Conservation (phyloP, 139 green algal genomes). For the Edaphochlamys debaryana region DNA sequence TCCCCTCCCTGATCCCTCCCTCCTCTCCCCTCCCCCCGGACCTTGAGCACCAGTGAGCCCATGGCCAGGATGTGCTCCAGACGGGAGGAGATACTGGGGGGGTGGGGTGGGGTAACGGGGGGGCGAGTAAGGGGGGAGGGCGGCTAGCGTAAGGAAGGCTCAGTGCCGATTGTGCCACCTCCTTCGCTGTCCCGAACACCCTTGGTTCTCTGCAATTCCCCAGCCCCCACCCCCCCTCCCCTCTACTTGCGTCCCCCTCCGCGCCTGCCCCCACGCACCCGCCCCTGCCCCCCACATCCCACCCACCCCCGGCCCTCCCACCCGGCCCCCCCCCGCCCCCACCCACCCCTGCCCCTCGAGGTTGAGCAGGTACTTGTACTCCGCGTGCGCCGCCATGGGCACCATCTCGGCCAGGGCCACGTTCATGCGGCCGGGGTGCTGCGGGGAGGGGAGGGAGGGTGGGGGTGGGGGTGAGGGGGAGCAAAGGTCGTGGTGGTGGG, state of each 20-base stretch:
- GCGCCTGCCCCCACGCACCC: background rate
- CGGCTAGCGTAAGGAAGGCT: background rate
- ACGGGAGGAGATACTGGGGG: slow-evolving; percentile 35
- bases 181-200: no score
- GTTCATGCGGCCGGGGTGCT: background rate
- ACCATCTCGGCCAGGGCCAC: background rate
- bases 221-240: no score
- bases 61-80: slow-evolving; percentile 55
- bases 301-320: no score
- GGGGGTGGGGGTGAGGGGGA: background rate
- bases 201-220: no score
- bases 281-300: background rate
- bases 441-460: no score
- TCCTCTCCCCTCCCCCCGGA: no score
- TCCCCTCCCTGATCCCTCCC: no score
- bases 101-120: background rate
- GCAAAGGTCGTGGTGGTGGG: no score
- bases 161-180: no score
- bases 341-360: slow-evolving; percentile 51
- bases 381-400: slow-evolving; percentile 29
- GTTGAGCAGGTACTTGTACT: slow-evolving; percentile 48
- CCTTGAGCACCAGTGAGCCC: slow-evolving; percentile 45
- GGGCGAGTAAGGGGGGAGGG: background rate
- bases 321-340: no score
- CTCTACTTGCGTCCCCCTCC: no score